Evolutionary conservation across 2,329 filamentous ascomycete species (phyloP), one percentile per base, ranked within the genome.

Genomic region (Colletotrichum karsti): DNA sequence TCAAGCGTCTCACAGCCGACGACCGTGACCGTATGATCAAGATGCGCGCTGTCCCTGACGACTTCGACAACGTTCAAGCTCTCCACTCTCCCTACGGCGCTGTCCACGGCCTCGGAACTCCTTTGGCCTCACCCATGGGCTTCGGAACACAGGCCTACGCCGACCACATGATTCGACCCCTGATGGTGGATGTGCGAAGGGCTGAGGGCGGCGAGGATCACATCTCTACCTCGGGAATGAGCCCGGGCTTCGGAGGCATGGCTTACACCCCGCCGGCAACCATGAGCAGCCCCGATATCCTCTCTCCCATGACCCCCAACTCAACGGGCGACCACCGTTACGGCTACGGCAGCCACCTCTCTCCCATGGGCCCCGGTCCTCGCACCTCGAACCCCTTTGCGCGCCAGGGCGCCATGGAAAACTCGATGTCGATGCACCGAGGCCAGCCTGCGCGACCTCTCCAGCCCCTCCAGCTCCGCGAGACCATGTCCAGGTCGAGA

Each of bases 21-120:
- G 90, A 92, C 74, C 86, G 90, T 53, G 90, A 92, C 69, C 85
- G 89, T 63, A 90, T 92, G 86, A 89, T 92, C 75, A 90, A 91
- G 78, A 92, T 92, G 88, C 85, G 90, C 62, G 90, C 90, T 4
- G 88, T 92, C 4, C 90, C 90, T 8, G 90, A 92, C 71, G 89
- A 90, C 72, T 92, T 92, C 70, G 90, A 92, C 77, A 92, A 90
- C 72, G 84, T 92, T 3, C 88, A 91, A 74, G 90, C 90, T 13
- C 80, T 92, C 15, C 90, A 92, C 75, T 91, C 88, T 20, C 88
- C 88, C 4, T 91, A 91, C 70, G 89, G 89, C 9, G 89, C 89
- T 6, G 85, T 89, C 5, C 85, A 87, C 72, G 83, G 82, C 24
- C 75, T 88, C 12, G 83, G 82, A 26, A 78, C 82, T 2, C 81